A percentile compares a stretch with the other conserved stretches of the same genome.
These are phyloP conservation scores for Pythium dissotocum DNA, from an alignment of 352 stramenopile species.

Conservation along the genomic window DNA sequence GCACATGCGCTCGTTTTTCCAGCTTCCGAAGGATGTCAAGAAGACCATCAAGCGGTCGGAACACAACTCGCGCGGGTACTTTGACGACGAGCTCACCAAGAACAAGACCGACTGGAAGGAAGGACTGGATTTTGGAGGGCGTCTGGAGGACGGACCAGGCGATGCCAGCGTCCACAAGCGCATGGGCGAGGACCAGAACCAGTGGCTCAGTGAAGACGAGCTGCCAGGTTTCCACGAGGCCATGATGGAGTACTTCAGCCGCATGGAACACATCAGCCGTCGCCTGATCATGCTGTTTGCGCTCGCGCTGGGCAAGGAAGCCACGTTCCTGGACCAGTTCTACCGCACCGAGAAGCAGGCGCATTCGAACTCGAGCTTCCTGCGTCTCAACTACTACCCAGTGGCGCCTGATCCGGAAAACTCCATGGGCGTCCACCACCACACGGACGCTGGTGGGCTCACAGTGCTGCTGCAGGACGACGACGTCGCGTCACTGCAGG, in stretches of 20 bases:
- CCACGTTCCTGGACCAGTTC: conserved; percentile 63
- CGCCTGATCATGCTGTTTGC: conserved; percentile 62
- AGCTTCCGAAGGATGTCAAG: conserved; percentile 61
- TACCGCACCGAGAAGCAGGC: conserved; percentile 35
- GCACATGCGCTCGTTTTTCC: conserved; percentile 85
- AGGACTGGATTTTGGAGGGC: conserved; percentile 67
- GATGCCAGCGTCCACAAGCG: conserved; percentile 49
- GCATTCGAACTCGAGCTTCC: conserved; percentile 82
- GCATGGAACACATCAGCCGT: conserved; percentile 55
- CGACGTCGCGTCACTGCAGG: conserved; percentile 55
- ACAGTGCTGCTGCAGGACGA: conserved; percentile 72
- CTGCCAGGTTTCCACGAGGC: conserved; percentile 58
- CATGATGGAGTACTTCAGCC: conserved; percentile 47
- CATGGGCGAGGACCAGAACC: conserved; percentile 86
- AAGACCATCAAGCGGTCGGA: conserved; percentile 57
- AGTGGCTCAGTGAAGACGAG: conserved; percentile 53
- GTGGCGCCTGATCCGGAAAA: conserved; percentile 43
- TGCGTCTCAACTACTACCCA: conserved; percentile 93
- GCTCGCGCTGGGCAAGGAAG: conserved; percentile 52
- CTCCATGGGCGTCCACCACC: conserved; percentile 58
- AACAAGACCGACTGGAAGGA: conserved; percentile 93
- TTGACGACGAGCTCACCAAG: conserved; percentile 95
- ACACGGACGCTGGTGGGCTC: conserved; percentile 61
- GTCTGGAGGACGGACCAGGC: conserved; percentile 40
- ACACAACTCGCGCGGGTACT: conserved; percentile 90